Evolutionary conservation across 2,329 filamentous ascomycete genomes (phyloP), one percentile per base, ranked within the genome.

Genomic region (Colletotrichum gloeosporioides): DNA sequence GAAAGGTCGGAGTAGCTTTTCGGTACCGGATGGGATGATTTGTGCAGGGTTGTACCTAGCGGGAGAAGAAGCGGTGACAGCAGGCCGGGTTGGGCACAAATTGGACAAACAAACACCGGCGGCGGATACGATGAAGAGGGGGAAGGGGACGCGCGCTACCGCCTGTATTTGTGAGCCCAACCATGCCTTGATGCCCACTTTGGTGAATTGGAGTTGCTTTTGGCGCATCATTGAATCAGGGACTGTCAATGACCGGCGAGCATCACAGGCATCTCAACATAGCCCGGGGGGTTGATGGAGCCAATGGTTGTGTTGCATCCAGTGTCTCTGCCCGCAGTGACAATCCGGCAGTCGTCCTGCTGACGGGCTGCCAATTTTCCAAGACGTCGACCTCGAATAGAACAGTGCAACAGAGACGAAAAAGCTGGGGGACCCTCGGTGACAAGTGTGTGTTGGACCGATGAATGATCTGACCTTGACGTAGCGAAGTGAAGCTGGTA

Each of bases 11-110:
- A 80, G 79, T 82, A 80, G 78, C 80, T 78, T 78, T 79, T 67
- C 67, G 66, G 77, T 78, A 70, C 80, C 79, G 78, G 78, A 79
- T 79, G 78, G 79, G 81, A 80, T 75, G 79, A 74, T 72, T 69
- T 72, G 78, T 81, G 80, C 82, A 84, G 82, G 82, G 82, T 78
- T 83, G 80, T 81, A 80, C 82, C 82, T 79, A 79, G 82, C 78
- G 82, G 78, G 75, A 77, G 71, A 80, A 83, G 79, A 79, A 83
- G 82, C 82, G 82, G 82, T 84, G 77, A 78, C 77, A 78, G 68
- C 61, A 78, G 34, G 70, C 67, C 61, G 77, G 76, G 76, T 78
- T 77, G 76, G 77, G 77, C 77, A 78, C 73, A 64, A 78, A 78
- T 69, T 72, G 49, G 74, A 74, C 74, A 76, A 74, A 72, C 59